Evolutionary conservation across 371 early-diverging fungal genomes (phyloP).

Genomic region (Mucor indicus): DNA sequence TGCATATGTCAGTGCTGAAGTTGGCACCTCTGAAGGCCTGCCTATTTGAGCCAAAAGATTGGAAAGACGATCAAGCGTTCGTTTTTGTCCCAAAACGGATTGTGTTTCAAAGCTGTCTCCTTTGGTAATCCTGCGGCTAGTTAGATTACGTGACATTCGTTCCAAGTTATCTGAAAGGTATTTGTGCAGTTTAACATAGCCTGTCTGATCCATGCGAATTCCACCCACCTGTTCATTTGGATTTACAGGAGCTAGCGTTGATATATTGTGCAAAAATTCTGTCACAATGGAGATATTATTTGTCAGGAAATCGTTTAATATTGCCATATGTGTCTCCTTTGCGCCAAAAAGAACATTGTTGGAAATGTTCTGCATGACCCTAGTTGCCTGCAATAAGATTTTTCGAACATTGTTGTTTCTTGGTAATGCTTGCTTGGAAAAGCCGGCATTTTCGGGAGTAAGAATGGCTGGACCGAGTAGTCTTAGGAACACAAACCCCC

Average conservation of each 20-base stretch:
- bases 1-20: slow-evolving; percentile 38
- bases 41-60: slow-evolving; percentile 84
- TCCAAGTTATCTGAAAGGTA: slow-evolving; percentile 70
- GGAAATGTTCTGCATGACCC: slow-evolving; percentile 92
- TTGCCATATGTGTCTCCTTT: slow-evolving; percentile 88
- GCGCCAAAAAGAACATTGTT: slow-evolving; percentile 91
- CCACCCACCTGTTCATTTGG: slow-evolving; percentile 1
- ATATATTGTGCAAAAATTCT: slow-evolving; percentile 55
- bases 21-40: slow-evolving; percentile 54
- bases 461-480: slow-evolving; percentile 93
- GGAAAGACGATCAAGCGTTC: slow-evolving; percentile 70
- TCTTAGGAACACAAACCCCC: slow-evolving; percentile 92
- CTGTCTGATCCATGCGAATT: slow-evolving; percentile 49
- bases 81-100: slow-evolving; percentile 40
- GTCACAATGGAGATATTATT: slow-evolving; percentile 67
- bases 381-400: slow-evolving; percentile 84
- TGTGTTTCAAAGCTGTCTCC: no score
- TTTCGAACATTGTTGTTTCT: slow-evolving; percentile 57
- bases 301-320: slow-evolving; percentile 80
- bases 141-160: slow-evolving; percentile 62
- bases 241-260: slow-evolving; percentile 17
- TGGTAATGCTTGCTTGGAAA: slow-evolving; percentile 38
- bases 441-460: slow-evolving; percentile 68
- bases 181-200: slow-evolving; percentile 59
- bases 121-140: slow-evolving; percentile 38